Evolutionary conservation across 2,329 filamentous ascomycete genomes (phyloP).

Genomic region (Botrytis aclada): DNA sequence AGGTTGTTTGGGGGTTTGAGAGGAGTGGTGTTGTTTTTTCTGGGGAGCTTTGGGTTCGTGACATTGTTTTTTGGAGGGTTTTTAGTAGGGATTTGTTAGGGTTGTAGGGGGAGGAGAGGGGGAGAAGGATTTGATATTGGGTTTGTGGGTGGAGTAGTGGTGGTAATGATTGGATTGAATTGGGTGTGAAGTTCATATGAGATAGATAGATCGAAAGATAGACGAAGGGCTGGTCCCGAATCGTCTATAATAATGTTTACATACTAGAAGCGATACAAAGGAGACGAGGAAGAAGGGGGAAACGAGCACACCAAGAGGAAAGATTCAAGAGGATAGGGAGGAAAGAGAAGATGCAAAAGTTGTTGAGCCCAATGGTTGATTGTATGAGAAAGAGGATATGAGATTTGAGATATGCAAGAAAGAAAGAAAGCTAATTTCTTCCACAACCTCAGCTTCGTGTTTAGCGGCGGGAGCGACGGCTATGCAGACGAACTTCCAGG

Average conservation of each 20-base stretch:
- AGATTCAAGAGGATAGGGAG: background rate
- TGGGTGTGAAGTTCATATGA: background rate
- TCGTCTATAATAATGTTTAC: background rate
- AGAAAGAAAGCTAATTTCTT: slow-evolving; percentile 3
- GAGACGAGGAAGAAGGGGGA: background rate
- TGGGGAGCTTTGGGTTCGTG: background rate
- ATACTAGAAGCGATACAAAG: background rate
- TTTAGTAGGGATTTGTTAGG: background rate
- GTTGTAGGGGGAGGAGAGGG: too few relatives aligned
- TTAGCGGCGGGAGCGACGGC: background rate
- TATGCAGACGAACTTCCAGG: slow-evolving; percentile 10
- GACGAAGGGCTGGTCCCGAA: background rate
- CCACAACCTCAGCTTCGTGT: slow-evolving; percentile 3
- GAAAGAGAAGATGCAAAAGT: background rate
- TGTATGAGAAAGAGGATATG: background rate
- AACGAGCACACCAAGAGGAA: background rate
- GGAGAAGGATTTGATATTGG: background rate
- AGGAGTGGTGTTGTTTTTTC: background rate
- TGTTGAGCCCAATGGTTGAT: background rate
- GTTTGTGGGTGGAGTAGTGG: too few relatives aligned
- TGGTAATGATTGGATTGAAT: background rate
- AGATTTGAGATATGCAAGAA: background rate
- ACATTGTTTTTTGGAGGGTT: background rate
- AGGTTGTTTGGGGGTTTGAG: background rate
- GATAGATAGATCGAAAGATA: background rate